These are phyloP conservation scores for Pseudozyma pruni DNA, from an alignment of 1,284 basidiomycete species.

Conservation along the genomic window DNA sequence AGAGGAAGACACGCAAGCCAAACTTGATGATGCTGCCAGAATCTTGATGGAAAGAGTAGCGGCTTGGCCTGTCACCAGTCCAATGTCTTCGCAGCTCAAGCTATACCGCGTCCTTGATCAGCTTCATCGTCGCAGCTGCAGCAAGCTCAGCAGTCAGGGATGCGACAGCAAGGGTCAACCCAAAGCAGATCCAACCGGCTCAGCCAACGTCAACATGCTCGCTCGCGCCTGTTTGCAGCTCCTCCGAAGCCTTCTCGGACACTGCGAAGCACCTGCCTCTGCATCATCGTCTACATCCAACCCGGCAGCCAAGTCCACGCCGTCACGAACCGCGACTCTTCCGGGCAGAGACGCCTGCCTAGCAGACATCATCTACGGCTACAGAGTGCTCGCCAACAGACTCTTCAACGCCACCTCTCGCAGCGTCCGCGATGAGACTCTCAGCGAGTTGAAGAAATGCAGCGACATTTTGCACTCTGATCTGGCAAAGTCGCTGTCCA, in stretches of 20 bases:
- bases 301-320: conserved; percentile 3
- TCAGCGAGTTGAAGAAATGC: conserved; percentile 24
- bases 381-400: conserved; percentile 41
- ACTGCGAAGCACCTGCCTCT: neutral
- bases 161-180: conserved; percentile 39
- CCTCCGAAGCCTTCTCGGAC: conserved; percentile 14
- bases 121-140: conserved; percentile 39
- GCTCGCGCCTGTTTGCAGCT: conserved; percentile 36
- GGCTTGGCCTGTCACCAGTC: conserved; percentile 21
- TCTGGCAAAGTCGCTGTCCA: conserved; percentile 3
- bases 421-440: conserved; percentile 17
- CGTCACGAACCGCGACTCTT: conserved; percentile 11
- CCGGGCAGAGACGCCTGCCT: conserved; percentile 28
- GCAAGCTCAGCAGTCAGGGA: conserved; percentile 31
- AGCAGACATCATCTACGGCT: conserved; percentile 34
- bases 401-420: conserved; percentile 27
- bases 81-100: conserved; percentile 36
- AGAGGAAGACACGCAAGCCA: conserved; percentile 20
- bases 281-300: neutral
- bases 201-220: conserved; percentile 22
- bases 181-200: conserved; percentile 14
- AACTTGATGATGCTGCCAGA: conserved; percentile 21
- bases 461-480: conserved; percentile 11
- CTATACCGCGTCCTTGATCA: conserved; percentile 45
- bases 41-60: conserved; percentile 9